A percentile compares a stretch with the other conserved stretches of the same genome.
These are phyloP conservation scores for Candida ulmi DNA, from an alignment of 805 yeast genomes.

Conservation along the genomic window DNA sequence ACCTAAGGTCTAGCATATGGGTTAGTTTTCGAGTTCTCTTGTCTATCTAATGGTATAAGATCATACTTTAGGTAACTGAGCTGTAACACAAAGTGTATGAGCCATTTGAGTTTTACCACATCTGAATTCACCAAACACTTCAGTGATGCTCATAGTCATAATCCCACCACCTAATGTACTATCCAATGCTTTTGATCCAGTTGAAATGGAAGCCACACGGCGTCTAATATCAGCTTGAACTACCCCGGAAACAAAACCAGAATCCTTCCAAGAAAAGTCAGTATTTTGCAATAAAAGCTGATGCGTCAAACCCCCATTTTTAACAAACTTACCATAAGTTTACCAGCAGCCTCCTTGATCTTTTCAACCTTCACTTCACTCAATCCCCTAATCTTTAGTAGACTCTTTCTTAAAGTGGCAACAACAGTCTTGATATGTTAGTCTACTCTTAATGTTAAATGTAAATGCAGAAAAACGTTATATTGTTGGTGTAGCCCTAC, in stretches of 20 bases:
- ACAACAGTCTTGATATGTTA: slow-evolving; percentile 35
- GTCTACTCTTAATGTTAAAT: slow-evolving; percentile 22
- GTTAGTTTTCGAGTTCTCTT: too few relatives aligned
- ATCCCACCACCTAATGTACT: slow-evolving; percentile 69
- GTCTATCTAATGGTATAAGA: too few relatives aligned
- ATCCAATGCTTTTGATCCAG: slow-evolving; percentile 69
- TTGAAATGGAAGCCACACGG: slow-evolving; percentile 58
- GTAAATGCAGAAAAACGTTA: slow-evolving; percentile 7
- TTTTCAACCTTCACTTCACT: slow-evolving; percentile 76
- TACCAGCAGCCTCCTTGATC: slow-evolving; percentile 68
- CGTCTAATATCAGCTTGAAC: slow-evolving; percentile 60
- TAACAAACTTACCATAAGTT: slow-evolving; percentile 32
- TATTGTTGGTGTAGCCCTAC: slow-evolving; percentile 31
- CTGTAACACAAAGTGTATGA: slow-evolving; percentile 71
- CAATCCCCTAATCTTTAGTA: slow-evolving; percentile 63
- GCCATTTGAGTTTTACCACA: slow-evolving; percentile 82
- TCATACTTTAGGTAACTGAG: slow-evolving; percentile 56
- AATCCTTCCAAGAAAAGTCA: slow-evolving; percentile 30
- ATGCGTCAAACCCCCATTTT: background rate
- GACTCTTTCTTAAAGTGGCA: slow-evolving; percentile 58
- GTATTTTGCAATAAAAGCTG: background rate
- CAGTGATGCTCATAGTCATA: slow-evolving; percentile 72
- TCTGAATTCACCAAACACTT: slow-evolving; percentile 75
- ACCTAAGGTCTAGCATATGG: slow-evolving; percentile 41
- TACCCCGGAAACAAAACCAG: slow-evolving; percentile 72